These are phyloP conservation scores for Macrophomina phaseolina DNA, from an alignment of 2,329 filamentous ascomycete species.

Conservation along the genomic window DNA sequence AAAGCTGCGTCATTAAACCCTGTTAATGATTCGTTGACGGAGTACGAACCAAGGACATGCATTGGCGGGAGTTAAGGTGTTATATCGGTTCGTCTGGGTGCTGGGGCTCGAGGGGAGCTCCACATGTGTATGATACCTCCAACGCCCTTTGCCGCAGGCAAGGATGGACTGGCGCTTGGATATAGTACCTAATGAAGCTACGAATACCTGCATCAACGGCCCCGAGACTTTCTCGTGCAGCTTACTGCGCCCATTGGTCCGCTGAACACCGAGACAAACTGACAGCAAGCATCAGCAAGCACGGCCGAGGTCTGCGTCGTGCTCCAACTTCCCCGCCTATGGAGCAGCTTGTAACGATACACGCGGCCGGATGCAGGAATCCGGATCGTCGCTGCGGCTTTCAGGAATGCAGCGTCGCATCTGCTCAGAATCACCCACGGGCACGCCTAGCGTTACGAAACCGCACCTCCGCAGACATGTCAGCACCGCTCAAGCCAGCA, in stretches of 20 bases:
- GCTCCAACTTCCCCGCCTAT: neutral
- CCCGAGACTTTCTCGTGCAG: constrained; percentile 20
- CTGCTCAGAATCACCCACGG: neutral
- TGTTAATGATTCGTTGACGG: constrained; percentile 6
- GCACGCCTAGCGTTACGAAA: neutral
- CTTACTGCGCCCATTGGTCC: constrained; percentile 16
- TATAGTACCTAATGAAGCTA: constrained; percentile 27
- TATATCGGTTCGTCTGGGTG: constrained; percentile 18
- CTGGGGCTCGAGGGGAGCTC: constrained; percentile 13
- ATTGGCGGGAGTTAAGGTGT: constrained; percentile 22
- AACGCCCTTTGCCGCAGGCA: constrained; percentile 29
- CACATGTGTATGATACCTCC: constrained; percentile 25
- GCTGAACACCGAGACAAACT: neutral
- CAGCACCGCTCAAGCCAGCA: neutral
- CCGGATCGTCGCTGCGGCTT: constrained; percentile 1
- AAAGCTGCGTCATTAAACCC: neutral
- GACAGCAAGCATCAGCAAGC: neutral
- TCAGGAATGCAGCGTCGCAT: neutral
- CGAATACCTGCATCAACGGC: constrained; percentile 22
- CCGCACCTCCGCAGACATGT: neutral
- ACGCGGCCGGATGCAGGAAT: neutral
- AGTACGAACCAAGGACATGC: constrained; percentile 7
- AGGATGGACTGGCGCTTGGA: constrained; percentile 26
- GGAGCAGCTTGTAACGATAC: neutral
- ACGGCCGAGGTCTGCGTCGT: neutral